Evolutionary conservation across 2,329 filamentous ascomycete genomes (phyloP), one percentile per base, ranked within the genome.

Genomic region (Thyridium curvatum): DNA sequence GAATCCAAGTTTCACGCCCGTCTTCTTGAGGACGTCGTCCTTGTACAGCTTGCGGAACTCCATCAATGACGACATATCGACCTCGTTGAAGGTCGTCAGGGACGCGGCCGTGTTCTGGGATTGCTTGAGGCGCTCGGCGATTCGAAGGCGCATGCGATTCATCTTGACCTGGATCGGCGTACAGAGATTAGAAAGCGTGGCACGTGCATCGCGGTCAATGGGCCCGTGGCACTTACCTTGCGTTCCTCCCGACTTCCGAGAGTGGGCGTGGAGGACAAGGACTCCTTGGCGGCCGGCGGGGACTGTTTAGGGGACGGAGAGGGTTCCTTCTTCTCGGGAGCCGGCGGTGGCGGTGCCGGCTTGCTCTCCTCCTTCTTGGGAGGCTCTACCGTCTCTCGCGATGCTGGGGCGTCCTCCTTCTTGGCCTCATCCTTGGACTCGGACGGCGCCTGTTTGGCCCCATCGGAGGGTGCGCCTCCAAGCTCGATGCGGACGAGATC

Each of bases 91-190:
- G 18, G 93, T 98, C 35, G 93, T 97, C 38, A 98, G 74, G 4
- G 93, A 95, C 33, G 93, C 93, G 37, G 93, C 91, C 2, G 93
- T 97, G 70, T 98, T 98, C 62, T 98, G 93, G 15, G 93, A 97
- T 64, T 98, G 93, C 79, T 98, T 98, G 49, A 98, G 78, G 52
- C 93, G 89, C 72, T 98, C 93, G 37, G 93, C 88, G 52, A 97
- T 98, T 46, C 93, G 84, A 45, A 97, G 79, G 49, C 93, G 89
- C 93, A 98, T 98, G 49, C 93, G 88, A 74, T 97, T 97, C 93
- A 98, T 98, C 77, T 98, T 98, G 56, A 97, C 88, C 86, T 93
- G 53, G 21, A 26, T 26, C 21, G 21, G 2, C 15, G 41, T 51
- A 14, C 46, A 32, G 16, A 15, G 18, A 10, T 32, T n/a, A n/a